These are phyloP conservation scores for Eucalyptus tenuipes DNA, from an alignment of 345 rosid species.

Conservation along the genomic window DNA sequence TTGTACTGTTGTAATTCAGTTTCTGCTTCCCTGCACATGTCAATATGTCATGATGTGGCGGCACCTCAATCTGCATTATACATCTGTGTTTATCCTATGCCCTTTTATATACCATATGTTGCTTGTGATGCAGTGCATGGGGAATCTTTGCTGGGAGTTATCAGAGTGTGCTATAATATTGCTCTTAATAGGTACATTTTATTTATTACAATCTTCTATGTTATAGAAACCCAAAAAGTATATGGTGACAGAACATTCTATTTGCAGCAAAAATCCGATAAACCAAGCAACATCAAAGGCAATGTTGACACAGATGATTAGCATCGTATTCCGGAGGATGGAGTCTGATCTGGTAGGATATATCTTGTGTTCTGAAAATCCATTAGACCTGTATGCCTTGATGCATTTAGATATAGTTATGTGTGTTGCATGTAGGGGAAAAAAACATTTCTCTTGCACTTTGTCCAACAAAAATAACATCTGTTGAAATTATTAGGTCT, in stretches of 20 bases:
- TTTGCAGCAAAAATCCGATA: conserved; percentile 91
- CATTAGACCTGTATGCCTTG: neutral
- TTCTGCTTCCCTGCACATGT: neutral
- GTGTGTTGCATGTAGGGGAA: neutral
- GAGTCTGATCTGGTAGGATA: conserved; percentile 63
- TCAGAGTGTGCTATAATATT: conserved; percentile 93
- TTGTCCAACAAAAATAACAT: neutral
- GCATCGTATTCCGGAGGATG: conserved; percentile 93
- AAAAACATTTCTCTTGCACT: neutral
- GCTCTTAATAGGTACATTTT: conserved; percentile 79
- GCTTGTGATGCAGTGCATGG: conserved; percentile 65
- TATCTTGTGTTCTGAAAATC: neutral
- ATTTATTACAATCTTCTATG: neutral
- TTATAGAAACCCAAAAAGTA: neutral
- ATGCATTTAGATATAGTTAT: neutral
- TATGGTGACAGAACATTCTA: conserved; percentile 15
- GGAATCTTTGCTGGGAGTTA: conserved; percentile 92
- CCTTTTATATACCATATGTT: neutral
- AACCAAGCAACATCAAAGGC: conserved; percentile 99
- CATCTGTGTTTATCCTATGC: neutral
- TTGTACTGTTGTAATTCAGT: neutral
- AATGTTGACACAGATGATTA: conserved; percentile 98
- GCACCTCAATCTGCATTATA: neutral
- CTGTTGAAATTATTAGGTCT: conserved; percentile 20
- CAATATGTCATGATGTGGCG: neutral